Evolutionary conservation across 768 basidiomycete genomes (phyloP).

Genomic region (Pholiota microspora): DNA sequence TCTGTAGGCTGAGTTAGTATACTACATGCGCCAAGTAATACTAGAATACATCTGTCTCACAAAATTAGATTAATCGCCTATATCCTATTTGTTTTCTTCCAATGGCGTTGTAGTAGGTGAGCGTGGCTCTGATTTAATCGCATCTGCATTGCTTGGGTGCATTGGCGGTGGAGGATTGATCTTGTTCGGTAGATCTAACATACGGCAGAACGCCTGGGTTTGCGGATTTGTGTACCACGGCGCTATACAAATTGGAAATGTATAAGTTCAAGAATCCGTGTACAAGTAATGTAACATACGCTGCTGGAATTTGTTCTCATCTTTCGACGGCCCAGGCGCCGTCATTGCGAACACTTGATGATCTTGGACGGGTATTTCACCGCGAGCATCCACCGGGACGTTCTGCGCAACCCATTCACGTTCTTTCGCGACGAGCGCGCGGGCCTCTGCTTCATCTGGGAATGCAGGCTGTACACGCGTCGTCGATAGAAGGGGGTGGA

Average conservation of each 20-base stretch:
- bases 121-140: not conserved
- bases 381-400: constrained; percentile 35
- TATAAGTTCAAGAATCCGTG: constrained; percentile 17
- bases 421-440: constrained; percentile 56
- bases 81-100: not conserved
- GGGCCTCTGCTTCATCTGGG: constrained; percentile 54
- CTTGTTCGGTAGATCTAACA: constrained; percentile 79
- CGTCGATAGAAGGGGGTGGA: constrained; percentile 74
- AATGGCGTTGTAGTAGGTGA: not conserved
- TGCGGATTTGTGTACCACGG: constrained; percentile 85
- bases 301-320: constrained; percentile 28
- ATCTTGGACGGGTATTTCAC: constrained; percentile 42
- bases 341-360: constrained; percentile 71
- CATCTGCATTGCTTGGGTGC: not conserved
- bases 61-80: not conserved
- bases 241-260: constrained; percentile 40
- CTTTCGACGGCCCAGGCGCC: constrained; percentile 52
- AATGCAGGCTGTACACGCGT: constrained; percentile 47
- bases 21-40: too few species aligned
- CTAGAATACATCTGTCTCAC: not conserved
- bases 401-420: constrained; percentile 67
- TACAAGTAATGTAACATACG: constrained; percentile 26
- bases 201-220: constrained; percentile 78
- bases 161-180: constrained; percentile 30
- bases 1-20: too few species aligned